Evolutionary conservation across 2,329 filamentous ascomycete species (phyloP), one percentile per base, ranked within the genome.

Genomic region (Colletotrichum sp.): DNA sequence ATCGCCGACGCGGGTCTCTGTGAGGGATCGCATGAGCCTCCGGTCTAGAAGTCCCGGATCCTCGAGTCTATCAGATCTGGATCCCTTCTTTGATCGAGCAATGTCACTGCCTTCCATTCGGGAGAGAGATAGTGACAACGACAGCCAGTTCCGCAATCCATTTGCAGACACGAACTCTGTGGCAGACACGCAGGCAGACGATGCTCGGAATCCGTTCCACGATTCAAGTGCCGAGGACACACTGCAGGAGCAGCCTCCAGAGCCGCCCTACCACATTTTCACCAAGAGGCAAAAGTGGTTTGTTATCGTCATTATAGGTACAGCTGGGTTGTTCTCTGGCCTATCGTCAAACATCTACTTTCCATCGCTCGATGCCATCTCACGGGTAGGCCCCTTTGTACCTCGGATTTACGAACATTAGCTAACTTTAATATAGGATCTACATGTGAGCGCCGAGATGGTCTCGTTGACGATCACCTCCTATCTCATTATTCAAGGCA

Each of bases 281-380:
- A 82, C 81, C 3, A 69, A 77, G 7, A 76, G 78, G 16, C 82
- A 87, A 78, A 90, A 89, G 79, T 83, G 86, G 74, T 79, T 86
- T 76, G 85, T 90, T 39, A 85, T 90, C 28, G 83, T 86, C 79
- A 87, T 88, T 67, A 86, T 90, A 28, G 86, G 88, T 3, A 79
- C 88, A 2, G 89, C 88, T 2, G 87, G 87, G 1, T 82, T 91
- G 34, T 90, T 91, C 81, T 90, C 89, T 4, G 89, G 89, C 2
- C 78, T 89, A 15, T 88, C 88, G 5, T 86, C 86, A 36, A 89
- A 87, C 74, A 90, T 91, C 67, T 90, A 90, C 81, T 85, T 88
- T 66, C 87, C 88, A 1, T 84, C 87, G 1, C 77, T 89, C 7
- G 82, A 84, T 60, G 77, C 81, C 4, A 84, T 89, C 18, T 81